Percentiles rank a stretch among this genome's conserved stretches.
Evolutionary conservation across 345 rosid species (phyloP).

Genomic region (Hibiscus syriacus): DNA sequence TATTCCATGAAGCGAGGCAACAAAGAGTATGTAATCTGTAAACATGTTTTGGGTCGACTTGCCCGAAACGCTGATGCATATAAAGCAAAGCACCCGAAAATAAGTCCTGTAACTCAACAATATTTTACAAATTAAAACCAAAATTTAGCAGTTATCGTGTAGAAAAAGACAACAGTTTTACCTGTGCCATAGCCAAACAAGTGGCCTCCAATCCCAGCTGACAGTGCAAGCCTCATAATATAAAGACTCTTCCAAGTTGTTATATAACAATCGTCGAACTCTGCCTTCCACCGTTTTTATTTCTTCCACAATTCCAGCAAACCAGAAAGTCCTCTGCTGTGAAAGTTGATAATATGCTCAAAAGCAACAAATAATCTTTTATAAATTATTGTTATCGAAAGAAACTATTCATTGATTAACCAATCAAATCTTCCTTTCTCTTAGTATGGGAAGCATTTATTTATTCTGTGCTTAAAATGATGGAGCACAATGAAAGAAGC

Average conservation of each 20-base stretch:
- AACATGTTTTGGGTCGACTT: slow-evolving; percentile 57
- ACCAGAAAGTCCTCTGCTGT: not conserved
- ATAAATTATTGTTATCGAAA: too few species aligned
- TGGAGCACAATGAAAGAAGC: not conserved
- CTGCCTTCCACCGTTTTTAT: slow-evolving; percentile 71
- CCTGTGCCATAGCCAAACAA: slow-evolving; percentile 97
- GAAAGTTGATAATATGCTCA: not conserved
- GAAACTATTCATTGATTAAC: too few species aligned
- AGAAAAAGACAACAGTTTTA: not conserved
- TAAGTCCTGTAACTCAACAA: slow-evolving; percentile 41
- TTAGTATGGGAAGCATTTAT: not conserved
- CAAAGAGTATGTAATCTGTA: slow-evolving; percentile 36
- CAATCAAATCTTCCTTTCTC: not conserved
- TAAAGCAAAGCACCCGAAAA: slow-evolving; percentile 83
- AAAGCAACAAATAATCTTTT: not conserved
- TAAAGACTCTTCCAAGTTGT: slow-evolving; percentile 63
- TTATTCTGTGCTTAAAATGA: not conserved
- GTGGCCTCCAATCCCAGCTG: slow-evolving; percentile 90
- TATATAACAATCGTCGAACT: slow-evolving; percentile 70
- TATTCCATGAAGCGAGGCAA: not conserved
- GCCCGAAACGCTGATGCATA: slow-evolving; percentile 56
- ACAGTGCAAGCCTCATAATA: slow-evolving; percentile 67
- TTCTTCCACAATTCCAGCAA: not conserved
- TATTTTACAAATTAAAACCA: not conserved
- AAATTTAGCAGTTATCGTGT: not conserved